These are phyloP conservation scores for Kluyveromyces nonfermentans DNA, from an alignment of 805 yeast genomes.

Conservation along the genomic window DNA sequence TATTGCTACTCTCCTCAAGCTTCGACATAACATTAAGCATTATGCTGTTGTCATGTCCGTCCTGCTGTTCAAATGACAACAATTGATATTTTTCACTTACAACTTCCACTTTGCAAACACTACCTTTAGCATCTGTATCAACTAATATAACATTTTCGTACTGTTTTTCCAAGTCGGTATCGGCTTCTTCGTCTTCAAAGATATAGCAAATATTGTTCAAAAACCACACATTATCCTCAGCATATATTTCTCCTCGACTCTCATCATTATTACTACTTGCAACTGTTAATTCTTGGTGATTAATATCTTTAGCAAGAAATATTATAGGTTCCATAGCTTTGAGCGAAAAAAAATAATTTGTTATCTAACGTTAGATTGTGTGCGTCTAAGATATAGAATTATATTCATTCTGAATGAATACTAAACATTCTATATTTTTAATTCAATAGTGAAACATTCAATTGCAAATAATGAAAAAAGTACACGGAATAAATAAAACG, in stretches of 20 bases:
- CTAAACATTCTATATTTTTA: no score
- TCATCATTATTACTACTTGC: neutral
- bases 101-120: slow-evolving; percentile 15
- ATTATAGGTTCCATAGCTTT: neutral
- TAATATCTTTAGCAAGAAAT: neutral
- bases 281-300: neutral
- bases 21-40: slow-evolving; percentile 22
- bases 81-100: slow-evolving; percentile 23
- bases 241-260: neutral
- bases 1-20: slow-evolving; percentile 11
- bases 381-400: no score
- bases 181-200: slow-evolving; percentile 24
- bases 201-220: slow-evolving; percentile 25
- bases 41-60: slow-evolving; percentile 8
- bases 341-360: no score
- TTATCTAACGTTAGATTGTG: no score
- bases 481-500: no score
- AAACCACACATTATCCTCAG: slow-evolving; percentile 12
- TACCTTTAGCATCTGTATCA: slow-evolving; percentile 13
- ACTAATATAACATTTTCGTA: slow-evolving; percentile 22
- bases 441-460: no score
- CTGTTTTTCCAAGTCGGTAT: slow-evolving; percentile 7
- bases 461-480: no score
- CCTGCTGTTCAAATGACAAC: slow-evolving; percentile 11
- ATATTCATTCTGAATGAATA: no score